phyloP scores from a whole-genome alignment of 495 filamentous ascomycete species.

The Aspergillus wentii region DNA sequence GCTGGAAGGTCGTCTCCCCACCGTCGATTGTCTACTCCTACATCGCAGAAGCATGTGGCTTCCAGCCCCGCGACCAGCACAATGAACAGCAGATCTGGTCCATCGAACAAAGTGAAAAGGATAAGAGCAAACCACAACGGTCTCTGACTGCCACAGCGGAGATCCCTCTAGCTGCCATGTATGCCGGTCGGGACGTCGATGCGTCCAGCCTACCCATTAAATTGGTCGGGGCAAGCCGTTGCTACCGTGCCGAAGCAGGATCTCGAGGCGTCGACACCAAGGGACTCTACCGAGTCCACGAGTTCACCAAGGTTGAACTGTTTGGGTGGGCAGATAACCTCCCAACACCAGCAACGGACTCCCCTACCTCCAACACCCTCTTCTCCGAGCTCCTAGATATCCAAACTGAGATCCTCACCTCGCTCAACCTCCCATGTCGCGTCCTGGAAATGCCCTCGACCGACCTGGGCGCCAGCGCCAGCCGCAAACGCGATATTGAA shows the following conservation, averaged over 20 bases:
- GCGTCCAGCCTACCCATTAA: constrained; percentile 65
- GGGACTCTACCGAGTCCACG: constrained; percentile 95
- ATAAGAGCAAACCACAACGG: constrained; percentile 57
- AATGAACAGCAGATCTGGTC: constrained; percentile 88
- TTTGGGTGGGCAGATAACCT: constrained; percentile 69
- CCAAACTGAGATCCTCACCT: constrained; percentile 74
- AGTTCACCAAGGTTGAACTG: constrained; percentile 97
- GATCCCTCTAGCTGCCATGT: constrained; percentile 89
- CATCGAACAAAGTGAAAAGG: constrained; percentile 61
- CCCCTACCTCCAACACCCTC: constrained; percentile 41
- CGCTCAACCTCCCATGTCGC: constrained; percentile 77
- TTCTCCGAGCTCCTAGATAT: constrained; percentile 82
- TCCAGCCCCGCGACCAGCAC: constrained; percentile 85
- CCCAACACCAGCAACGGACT: constrained; percentile 26
- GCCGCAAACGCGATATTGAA: constrained; percentile 87
- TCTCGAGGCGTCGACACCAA: constrained; percentile 85
- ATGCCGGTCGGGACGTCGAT: constrained; percentile 65
- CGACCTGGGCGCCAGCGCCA: constrained; percentile 85
- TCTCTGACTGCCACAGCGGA: constrained; percentile 85
- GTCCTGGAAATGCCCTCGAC: constrained; percentile 86
- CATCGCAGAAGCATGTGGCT: constrained; percentile 85
- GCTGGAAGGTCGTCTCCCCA: constrained; percentile 73
- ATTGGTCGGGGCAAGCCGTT: constrained; percentile 75
- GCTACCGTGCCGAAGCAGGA: constrained; percentile 92
- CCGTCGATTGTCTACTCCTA: constrained; percentile 90